Conservation (phyloP, 1,284 basidiomycete species). For the Malassezia japonica region DNA sequence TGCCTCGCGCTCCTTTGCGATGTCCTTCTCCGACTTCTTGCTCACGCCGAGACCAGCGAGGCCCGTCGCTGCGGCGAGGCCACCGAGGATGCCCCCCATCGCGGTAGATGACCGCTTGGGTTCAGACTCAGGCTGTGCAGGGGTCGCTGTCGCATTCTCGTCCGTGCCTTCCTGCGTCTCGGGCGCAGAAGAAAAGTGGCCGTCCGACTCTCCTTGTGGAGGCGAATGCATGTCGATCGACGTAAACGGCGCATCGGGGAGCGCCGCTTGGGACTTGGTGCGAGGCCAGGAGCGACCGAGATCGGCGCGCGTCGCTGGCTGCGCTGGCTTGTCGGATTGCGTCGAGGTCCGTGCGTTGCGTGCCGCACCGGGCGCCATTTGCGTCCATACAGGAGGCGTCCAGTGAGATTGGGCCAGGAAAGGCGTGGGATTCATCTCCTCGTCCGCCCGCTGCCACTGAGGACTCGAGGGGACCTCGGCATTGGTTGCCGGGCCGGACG, state of each 20-base stretch:
- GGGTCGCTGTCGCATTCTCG: not conserved
- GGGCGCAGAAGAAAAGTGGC: no score
- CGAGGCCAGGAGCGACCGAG: not conserved
- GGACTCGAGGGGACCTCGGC: not conserved
- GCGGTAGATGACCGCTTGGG: no score
- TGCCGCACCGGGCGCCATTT: not conserved
- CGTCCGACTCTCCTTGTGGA: no score
- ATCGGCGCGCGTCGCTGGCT: not conserved
- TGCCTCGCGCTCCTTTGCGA: not conserved
- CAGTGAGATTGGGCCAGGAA: slow-evolving; percentile 12
- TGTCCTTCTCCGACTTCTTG: not conserved
- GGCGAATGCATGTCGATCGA: not conserved
- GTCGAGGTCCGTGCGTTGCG: not conserved
- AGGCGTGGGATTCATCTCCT: slow-evolving; percentile 10
- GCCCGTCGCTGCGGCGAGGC: not conserved
- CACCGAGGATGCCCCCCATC: not conserved
- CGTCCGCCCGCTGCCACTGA: slow-evolving; percentile 10
- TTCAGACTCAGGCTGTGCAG: not conserved
- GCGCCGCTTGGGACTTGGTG: not conserved
- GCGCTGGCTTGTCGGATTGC: not conserved
- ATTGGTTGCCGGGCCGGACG: not conserved
- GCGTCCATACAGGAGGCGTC: slow-evolving; percentile 1
- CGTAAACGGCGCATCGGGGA: not conserved
- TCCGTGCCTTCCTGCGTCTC: not conserved
- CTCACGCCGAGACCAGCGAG: not conserved